Evolutionary conservation across 1,284 basidiomycete species (phyloP), one percentile per base, ranked within the genome.

Genomic region (Ustilago loliicola): DNA sequence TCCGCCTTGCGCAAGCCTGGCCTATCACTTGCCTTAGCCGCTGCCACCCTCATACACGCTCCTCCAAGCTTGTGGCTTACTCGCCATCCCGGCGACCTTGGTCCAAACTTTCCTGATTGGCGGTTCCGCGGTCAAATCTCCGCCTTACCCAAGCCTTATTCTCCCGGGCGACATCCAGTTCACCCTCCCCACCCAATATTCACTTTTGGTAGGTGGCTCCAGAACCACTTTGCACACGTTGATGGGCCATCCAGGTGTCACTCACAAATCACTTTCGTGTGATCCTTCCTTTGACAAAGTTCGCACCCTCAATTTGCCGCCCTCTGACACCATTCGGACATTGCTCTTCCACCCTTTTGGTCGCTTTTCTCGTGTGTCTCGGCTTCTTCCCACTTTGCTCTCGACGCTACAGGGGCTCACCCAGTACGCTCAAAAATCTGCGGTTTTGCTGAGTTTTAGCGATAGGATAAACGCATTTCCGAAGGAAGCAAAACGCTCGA

Each of bases 361-460:
- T 34, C 59, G 65, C 59, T 29, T 57, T 67, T 21, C 32, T 10
- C 32, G 66, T 42, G 51, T 69, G 61, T 69, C 66, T 69, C 66
- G 66, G 55, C 66, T 59, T 69, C 47, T 63, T 55, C 36, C 3
- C 45, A 23, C 45, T 11, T 21, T 23, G 23, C 56, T 30, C n/a
- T 38, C 42, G 27, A 56, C 34, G n/a, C 19, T 38, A 27, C 53
- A 34, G 34, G 11, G 8, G 36, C 36, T 38, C 36, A 38, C 17
- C 17, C 36, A 3, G 17, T 15, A 38, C 36, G 13, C 36, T 8
- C 36, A 15, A 38, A 38, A 15, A 10, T 38, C 13, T 15, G 13
- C 36, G 36, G 36, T 38, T 15, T 38, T 15, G 36, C 36, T 38
- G 36, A 38, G 8, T 38, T 38, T 3, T 15, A 38, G 9, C 3